Evolutionary conservation across 495 filamentous ascomycete species (phyloP).

Genomic region (Penicillium antarcticum): DNA sequence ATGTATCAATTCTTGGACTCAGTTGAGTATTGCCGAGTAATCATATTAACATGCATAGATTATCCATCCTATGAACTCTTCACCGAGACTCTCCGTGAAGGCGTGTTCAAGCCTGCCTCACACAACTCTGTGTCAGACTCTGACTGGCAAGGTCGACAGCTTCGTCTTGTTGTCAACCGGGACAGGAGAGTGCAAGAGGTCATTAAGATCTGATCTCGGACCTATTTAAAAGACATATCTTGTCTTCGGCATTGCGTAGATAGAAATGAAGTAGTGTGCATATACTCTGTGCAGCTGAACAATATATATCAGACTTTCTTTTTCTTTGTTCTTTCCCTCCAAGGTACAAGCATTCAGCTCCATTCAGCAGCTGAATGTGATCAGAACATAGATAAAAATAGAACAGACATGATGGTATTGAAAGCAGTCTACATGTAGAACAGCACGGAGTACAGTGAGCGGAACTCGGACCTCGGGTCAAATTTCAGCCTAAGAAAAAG

Average conservation of each 20-base stretch:
- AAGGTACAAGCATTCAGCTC: too few relatives aligned
- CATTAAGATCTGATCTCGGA: conserved; percentile 42
- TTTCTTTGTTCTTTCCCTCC: too few relatives aligned
- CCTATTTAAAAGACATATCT: background rate
- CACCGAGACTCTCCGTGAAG: conserved; percentile 61
- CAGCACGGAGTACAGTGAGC: too few relatives aligned
- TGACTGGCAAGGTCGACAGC: conserved; percentile 53
- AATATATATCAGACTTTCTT: too few relatives aligned
- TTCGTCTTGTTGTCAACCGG: conserved; percentile 68
- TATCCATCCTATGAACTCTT: conserved; percentile 72
- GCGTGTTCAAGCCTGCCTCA: conserved; percentile 50
- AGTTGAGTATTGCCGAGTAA: background rate
- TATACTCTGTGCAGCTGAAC: too few relatives aligned
- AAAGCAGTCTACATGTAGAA: too few relatives aligned
- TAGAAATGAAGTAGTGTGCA: too few relatives aligned
- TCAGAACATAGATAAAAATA: too few relatives aligned
- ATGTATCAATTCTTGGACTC: conserved; percentile 18
- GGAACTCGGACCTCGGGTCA: conserved; percentile 2
- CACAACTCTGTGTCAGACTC: conserved; percentile 14
- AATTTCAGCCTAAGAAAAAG: background rate
- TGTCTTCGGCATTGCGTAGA: too few relatives aligned
- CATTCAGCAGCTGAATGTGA: too few relatives aligned
- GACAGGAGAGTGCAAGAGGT: conserved; percentile 61
- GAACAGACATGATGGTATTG: too few relatives aligned
- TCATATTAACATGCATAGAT: conserved; percentile 34